Evolutionary conservation across 2,329 filamentous ascomycete species (phyloP), one percentile per base, ranked within the genome.

Genomic region (Cytospora chrysosperma): DNA sequence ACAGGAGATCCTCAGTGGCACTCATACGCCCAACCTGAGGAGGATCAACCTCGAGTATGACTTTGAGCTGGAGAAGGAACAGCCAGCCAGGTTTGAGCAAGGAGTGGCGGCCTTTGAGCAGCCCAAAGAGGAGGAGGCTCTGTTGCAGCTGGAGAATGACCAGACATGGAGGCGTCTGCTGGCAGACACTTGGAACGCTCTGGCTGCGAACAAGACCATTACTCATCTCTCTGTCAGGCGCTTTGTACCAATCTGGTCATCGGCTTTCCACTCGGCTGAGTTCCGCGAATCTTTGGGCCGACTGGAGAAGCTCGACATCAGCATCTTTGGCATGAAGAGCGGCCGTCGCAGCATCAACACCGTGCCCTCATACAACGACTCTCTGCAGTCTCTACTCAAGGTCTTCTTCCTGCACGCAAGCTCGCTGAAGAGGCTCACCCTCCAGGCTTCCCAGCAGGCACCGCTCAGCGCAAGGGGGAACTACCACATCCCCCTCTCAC

Each of bases 301-400:
- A 4, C 61, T 65, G 13, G 57, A 65, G 34, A 54, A n/a, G 10
- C 54, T 65, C 24, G 52, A 65, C 26, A 54, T 65, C 37, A 56
- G 53, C 28, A 56, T 65, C 27, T 58, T 59, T 6, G 64, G 61
- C 27, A 59, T 59, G 13, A 60, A 58, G 47, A 65, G 55, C n/a
- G 64, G 64, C 37, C 56, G 63, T 30, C 61, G 64, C 5, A 55
- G 61, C 49, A 64, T 65, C 57, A 65, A 65, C 57, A 65, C 64
- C 4, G 61, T 65, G 8, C 37, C 64, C n/a, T 28, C 64, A 10
- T 65, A 65, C 30, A 59, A 59, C 60, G 63, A 63, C 55, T 61
- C 64, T 2, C 51, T 66, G 19, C 64, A 66, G 49, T 64, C 64
- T 17, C 59, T 64, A 19, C 54, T 66, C n/a, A 66, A 66, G 54